A percentile compares a stretch with the other conserved stretches of the same genome.
Evolutionary conservation across 2,329 filamentous ascomycete species (phyloP).

Genomic region (Penicillium glabrum): DNA sequence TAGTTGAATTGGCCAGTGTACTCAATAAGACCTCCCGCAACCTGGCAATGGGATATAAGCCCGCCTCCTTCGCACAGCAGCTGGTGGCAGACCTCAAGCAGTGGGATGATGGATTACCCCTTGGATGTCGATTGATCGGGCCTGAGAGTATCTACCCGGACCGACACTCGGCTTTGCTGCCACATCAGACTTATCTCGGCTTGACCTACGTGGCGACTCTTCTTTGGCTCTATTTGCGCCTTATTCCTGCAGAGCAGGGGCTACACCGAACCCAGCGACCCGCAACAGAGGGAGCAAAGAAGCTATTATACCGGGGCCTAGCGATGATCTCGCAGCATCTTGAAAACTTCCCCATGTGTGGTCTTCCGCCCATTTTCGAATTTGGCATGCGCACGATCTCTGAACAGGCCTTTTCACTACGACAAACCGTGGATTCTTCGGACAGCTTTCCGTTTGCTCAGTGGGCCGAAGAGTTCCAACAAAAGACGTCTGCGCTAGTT

Average conservation of each 20-base stretch:
- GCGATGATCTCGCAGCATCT: conserved; percentile 37
- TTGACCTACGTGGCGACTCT: conserved; percentile 39
- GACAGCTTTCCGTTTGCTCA: conserved; percentile 35
- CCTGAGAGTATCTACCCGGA: conserved; percentile 39
- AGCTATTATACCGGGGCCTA: conserved; percentile 37
- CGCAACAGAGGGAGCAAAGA: conserved; percentile 36
- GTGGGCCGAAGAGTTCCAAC: conserved; percentile 35
- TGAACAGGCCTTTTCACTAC: conserved; percentile 33
- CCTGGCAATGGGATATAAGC: conserved; percentile 27
- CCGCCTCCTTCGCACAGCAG: conserved; percentile 33
- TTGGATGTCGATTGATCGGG: conserved; percentile 38
- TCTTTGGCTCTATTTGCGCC: conserved; percentile 35
- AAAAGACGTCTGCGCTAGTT: conserved; percentile 27
- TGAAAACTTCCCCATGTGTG: conserved; percentile 39
- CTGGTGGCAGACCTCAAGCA: conserved; percentile 37
- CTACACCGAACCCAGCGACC: conserved; percentile 33
- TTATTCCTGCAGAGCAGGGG: conserved; percentile 32
- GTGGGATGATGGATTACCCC: conserved; percentile 38
- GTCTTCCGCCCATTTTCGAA: conserved; percentile 41
- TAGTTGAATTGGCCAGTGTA: conserved; percentile 44
- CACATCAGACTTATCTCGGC: conserved; percentile 41
- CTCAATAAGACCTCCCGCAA: conserved; percentile 38
- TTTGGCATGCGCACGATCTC: conserved; percentile 35
- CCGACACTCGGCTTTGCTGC: conserved; percentile 36
- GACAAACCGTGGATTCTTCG: conserved; percentile 26